These are phyloP conservation scores for Claviceps arundinis DNA, from an alignment of 2,329 filamentous ascomycete genomes.

Conservation along the genomic window DNA sequence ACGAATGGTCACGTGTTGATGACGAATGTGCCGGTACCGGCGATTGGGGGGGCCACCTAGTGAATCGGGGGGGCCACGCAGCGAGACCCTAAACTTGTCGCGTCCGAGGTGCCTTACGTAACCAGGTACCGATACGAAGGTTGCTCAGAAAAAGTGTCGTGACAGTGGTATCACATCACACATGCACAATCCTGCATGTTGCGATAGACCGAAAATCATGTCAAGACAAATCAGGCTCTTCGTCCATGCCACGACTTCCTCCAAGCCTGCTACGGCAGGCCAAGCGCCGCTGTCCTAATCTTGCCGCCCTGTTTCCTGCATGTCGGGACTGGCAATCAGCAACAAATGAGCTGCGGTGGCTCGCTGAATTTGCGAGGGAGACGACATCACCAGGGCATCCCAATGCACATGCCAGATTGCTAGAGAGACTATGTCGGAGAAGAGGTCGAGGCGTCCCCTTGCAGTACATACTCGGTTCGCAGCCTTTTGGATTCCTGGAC, in stretches of 20 bases:
- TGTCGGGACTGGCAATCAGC: conserved; percentile 52
- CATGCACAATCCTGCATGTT: too few species aligned
- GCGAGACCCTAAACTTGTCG: conserved; percentile 12
- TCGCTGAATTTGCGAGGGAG: conserved; percentile 43
- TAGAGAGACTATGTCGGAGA: conserved; percentile 28
- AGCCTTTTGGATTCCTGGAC: conserved; percentile 76
- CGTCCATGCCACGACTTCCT: conserved; percentile 48
- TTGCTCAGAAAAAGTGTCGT: background rate
- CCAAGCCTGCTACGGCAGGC: conserved; percentile 44
- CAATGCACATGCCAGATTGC: conserved; percentile 13
- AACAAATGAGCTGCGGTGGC: conserved; percentile 59
- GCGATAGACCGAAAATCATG: background rate
- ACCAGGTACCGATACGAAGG: too few species aligned
- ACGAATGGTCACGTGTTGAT: too few species aligned
- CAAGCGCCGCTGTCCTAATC: conserved; percentile 36
- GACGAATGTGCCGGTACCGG: too few species aligned
- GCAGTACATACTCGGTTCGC: conserved; percentile 79
- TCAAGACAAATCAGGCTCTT: background rate
- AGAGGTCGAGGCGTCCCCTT: conserved; percentile 57
- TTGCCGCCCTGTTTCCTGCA: conserved; percentile 47
- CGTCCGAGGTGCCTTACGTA: too few species aligned
- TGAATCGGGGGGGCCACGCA: too few species aligned
- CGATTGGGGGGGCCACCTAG: too few species aligned
- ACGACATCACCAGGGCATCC: conserved; percentile 7
- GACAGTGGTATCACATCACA: background rate